A percentile compares a stretch with the other conserved stretches of the same genome.
These are phyloP conservation scores for Candida sp. DNA, from an alignment of 1,139 yeast genomes.

Conservation along the genomic window DNA sequence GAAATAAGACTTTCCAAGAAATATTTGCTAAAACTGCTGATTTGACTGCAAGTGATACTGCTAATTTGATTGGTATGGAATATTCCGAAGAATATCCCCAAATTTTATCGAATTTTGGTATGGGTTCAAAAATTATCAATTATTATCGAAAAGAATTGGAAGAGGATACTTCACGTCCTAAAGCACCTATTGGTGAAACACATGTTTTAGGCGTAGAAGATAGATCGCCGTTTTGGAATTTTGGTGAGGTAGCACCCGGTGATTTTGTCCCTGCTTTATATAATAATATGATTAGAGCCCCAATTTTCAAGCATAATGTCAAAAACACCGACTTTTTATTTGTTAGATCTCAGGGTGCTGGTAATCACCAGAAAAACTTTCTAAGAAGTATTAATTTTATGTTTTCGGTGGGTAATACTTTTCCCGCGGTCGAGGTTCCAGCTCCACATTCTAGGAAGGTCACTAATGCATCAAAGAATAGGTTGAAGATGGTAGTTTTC, in stretches of 20 bases:
- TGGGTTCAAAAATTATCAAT: slow-evolving; percentile 93
- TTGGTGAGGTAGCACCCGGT: slow-evolving; percentile 96
- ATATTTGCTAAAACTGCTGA: slow-evolving; percentile 70
- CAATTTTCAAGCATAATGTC: slow-evolving; percentile 84
- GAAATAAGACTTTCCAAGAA: slow-evolving; percentile 76
- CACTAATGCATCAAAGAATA: slow-evolving; percentile 86
- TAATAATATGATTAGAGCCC: slow-evolving; percentile 90
- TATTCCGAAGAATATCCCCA: slow-evolving; percentile 89
- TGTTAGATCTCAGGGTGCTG: slow-evolving; percentile 78
- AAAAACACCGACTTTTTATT: slow-evolving; percentile 78
- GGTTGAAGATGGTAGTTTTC: slow-evolving; percentile 91
- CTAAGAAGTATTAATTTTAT: slow-evolving; percentile 67
- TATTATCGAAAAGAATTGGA: slow-evolving; percentile 84
- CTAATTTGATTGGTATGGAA: slow-evolving; percentile 75
- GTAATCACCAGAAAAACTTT: slow-evolving; percentile 48
- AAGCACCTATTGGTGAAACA: slow-evolving; percentile 89
- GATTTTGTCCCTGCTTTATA: slow-evolving; percentile 91
- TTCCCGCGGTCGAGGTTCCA: slow-evolving; percentile 93
- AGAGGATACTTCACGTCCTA: slow-evolving; percentile 85
- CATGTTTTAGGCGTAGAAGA: slow-evolving; percentile 95
- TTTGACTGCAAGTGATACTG: slow-evolving; percentile 80
- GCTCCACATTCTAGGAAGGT: slow-evolving; percentile 98
- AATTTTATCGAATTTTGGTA: slow-evolving; percentile 84
- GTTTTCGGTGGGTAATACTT: slow-evolving; percentile 88
- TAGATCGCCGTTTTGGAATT: slow-evolving; percentile 97